These are phyloP conservation scores for Hyphopichia homilentoma DNA, from an alignment of 805 yeast genomes.

Conservation along the genomic window DNA sequence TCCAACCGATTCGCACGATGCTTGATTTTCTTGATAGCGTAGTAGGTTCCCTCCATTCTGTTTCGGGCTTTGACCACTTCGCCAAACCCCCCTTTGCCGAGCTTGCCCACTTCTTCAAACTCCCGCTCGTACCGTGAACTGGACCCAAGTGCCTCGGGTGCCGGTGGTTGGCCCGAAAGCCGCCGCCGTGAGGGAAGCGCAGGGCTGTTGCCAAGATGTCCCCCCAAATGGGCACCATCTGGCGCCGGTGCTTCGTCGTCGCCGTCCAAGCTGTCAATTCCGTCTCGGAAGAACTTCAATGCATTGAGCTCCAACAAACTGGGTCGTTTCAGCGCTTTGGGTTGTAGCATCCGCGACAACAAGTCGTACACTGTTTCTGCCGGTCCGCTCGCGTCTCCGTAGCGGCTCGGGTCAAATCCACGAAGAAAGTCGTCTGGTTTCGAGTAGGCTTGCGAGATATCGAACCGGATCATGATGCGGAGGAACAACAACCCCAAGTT, in stretches of 20 bases:
- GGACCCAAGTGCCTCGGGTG: not conserved
- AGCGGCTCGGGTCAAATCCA: constrained; percentile 25
- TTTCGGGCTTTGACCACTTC: constrained; percentile 97
- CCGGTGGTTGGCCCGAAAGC: constrained; percentile 13
- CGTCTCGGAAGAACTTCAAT: constrained; percentile 74
- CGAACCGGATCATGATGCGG: constrained; percentile 41
- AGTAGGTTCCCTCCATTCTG: constrained; percentile 88
- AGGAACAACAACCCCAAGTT: constrained; percentile 74
- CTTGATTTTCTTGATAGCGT: constrained; percentile 88
- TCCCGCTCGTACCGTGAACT: constrained; percentile 74
- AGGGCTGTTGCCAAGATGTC: constrained; percentile 5
- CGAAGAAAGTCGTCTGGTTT: constrained; percentile 39
- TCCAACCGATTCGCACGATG: constrained; percentile 79
- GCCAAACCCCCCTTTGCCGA: constrained; percentile 96
- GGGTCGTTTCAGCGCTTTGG: constrained; percentile 66
- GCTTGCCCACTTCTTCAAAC: constrained; percentile 86
- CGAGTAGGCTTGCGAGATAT: constrained; percentile 60
- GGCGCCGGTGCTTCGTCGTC: not conserved
- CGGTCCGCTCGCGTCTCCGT: constrained; percentile 61
- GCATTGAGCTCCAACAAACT: constrained; percentile 85
- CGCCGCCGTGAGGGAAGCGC: constrained; percentile 15
- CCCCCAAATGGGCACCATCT: not conserved
- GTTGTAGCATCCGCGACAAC: constrained; percentile 59
- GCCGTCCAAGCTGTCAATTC: constrained; percentile 25
- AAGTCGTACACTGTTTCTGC: constrained; percentile 65